These are phyloP conservation scores for Quercus tomentella DNA, from an alignment of 331 rosid species.

Conservation along the genomic window DNA sequence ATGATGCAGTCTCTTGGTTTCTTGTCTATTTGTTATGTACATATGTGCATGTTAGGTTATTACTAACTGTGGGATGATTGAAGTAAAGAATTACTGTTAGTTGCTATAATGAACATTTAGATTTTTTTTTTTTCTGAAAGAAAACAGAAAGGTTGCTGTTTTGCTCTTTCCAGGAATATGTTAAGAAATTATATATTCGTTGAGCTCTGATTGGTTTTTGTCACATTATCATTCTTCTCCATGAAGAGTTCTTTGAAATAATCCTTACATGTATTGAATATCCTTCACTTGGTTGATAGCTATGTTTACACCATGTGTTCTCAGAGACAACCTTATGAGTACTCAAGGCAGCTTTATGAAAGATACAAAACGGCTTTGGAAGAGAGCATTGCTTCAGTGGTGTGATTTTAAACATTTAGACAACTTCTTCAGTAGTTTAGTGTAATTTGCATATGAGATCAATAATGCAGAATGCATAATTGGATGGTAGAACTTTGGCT, in stretches of 20 bases:
- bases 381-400: background rate
- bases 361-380: background rate
- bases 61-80: background rate
- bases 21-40: background rate
- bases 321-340: background rate
- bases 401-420: background rate
- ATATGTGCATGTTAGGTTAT: background rate
- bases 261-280: background rate
- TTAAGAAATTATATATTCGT: background rate
- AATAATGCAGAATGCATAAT: background rate
- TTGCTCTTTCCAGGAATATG: background rate
- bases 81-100: background rate
- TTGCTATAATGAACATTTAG: background rate
- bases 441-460: background rate
- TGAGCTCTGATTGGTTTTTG: background rate
- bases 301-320: background rate
- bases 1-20: background rate
- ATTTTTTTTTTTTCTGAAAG: background rate
- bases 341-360: background rate
- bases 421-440: background rate
- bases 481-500: background rate
- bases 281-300: background rate
- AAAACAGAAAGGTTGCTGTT: background rate
- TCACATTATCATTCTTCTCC: background rate
- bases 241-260: background rate